phyloP scores from a whole-genome alignment of 2,329 filamentous ascomycete species.

The Neofusicoccum sp. region DNA sequence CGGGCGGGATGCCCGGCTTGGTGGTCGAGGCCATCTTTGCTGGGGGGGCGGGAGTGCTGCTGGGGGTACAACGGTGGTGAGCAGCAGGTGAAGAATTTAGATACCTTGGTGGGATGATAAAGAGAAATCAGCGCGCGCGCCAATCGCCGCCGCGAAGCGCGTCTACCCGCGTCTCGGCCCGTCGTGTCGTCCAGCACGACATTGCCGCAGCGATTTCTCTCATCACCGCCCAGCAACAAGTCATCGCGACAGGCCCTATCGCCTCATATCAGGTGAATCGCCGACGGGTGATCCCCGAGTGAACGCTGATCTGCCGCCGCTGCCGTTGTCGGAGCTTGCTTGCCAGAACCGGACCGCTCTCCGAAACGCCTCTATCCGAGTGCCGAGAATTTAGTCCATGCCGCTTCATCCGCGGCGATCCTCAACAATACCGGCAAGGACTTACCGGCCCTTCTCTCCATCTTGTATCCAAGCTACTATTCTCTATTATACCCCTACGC shows the following conservation, averaged over 20 bases:
- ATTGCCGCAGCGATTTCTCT: not conserved
- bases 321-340: not conserved
- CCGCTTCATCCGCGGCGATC: too few species aligned
- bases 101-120: not conserved
- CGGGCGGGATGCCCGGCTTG: constrained; percentile 52
- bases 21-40: constrained; percentile 48
- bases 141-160: not conserved
- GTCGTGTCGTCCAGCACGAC: not conserved
- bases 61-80: not conserved
- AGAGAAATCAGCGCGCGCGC: not conserved
- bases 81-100: not conserved
- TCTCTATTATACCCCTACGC: too few species aligned
- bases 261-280: not conserved
- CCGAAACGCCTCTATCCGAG: too few species aligned
- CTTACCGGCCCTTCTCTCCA: too few species aligned
- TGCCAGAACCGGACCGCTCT: not conserved
- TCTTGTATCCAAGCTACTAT: too few species aligned
- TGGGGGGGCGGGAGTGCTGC: not conserved
- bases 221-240: not conserved
- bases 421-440: too few species aligned
- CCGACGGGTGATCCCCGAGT: not conserved
- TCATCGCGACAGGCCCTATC: not conserved
- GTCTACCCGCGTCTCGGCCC: not conserved
- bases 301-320: constrained; percentile 1
- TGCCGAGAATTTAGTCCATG: too few species aligned